Evolutionary conservation across 352 stramenopile genomes (phyloP).

Genomic region (Elongisporangium prolatum): DNA sequence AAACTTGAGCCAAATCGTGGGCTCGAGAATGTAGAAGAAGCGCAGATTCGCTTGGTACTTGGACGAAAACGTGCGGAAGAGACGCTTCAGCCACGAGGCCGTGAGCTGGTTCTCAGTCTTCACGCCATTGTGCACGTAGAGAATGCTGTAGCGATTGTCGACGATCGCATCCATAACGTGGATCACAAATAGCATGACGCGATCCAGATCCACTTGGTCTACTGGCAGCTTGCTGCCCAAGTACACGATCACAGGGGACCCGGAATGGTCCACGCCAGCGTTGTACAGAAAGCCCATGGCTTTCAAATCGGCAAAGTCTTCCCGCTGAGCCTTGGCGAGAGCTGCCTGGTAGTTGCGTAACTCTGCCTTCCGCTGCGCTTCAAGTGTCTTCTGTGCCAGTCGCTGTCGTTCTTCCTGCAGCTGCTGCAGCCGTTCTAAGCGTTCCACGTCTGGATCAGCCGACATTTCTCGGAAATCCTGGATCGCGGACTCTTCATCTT

Average conservation of each 20-base stretch:
- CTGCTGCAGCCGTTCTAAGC: slow-evolving; percentile 34
- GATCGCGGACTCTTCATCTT: slow-evolving; percentile 39
- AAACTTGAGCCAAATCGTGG: slow-evolving; percentile 70
- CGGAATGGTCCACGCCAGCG: slow-evolving; percentile 60
- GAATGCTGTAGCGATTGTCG: slow-evolving; percentile 52
- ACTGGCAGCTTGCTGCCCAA: slow-evolving; percentile 46
- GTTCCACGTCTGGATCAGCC: slow-evolving; percentile 47
- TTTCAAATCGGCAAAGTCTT: slow-evolving; percentile 59
- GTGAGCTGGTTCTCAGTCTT: slow-evolving; percentile 48
- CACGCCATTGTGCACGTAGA: slow-evolving; percentile 58
- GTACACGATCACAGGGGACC: slow-evolving; percentile 66
- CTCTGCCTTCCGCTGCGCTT: slow-evolving; percentile 7
- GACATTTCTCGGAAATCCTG: slow-evolving; percentile 59
- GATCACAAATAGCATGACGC: slow-evolving; percentile 70
- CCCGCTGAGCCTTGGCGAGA: slow-evolving; percentile 36
- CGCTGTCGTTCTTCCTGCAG: slow-evolving; percentile 34
- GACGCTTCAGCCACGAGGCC: slow-evolving; percentile 61
- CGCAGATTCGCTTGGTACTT: slow-evolving; percentile 56
- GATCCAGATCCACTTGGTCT: slow-evolving; percentile 47
- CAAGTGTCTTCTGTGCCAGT: slow-evolving; percentile 11
- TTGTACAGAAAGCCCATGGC: slow-evolving; percentile 60
- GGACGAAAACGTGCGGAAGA: slow-evolving; percentile 53
- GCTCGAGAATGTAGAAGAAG: slow-evolving; percentile 80
- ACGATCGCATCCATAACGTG: slow-evolving; percentile 57
- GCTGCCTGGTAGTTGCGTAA: slow-evolving; percentile 31